phyloP scores from a whole-genome alignment of 441 rosid species.

The Pelargonium cotyledonis region DNA sequence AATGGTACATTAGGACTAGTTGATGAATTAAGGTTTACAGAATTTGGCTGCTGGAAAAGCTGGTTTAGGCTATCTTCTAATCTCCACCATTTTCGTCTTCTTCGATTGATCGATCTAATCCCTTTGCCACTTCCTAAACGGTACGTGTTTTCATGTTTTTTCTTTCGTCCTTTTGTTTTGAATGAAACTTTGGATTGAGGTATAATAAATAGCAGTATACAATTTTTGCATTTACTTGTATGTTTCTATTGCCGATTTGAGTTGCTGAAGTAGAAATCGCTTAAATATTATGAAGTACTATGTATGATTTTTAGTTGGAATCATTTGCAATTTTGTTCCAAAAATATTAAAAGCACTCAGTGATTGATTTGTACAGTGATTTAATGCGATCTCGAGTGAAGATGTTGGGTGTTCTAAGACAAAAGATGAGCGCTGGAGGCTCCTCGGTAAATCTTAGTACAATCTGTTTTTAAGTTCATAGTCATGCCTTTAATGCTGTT shows the following conservation, averaged over 20 bases:
- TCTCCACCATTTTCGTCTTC: neutral
- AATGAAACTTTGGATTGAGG: neutral
- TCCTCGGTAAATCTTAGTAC: conserved; percentile 26
- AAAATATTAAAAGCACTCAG: neutral
- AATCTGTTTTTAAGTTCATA: neutral
- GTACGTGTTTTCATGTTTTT: neutral
- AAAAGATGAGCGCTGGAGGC: conserved; percentile 33
- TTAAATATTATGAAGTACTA: neutral
- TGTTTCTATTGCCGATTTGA: neutral
- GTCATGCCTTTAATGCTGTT: neutral
- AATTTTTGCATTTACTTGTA: neutral
- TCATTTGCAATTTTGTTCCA: neutral
- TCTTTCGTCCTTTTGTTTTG: neutral
- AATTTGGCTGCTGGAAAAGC: neutral
- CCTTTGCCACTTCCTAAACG: neutral
- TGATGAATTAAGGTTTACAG: no score
- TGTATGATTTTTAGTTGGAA: neutral
- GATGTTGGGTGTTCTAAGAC: conserved; percentile 50
- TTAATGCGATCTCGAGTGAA: conserved; percentile 17
- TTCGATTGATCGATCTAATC: conserved; percentile 2
- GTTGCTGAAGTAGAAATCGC: neutral
- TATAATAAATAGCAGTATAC: neutral
- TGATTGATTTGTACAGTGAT: neutral
- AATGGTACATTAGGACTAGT: no score
- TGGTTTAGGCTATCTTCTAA: neutral